phyloP scores from a whole-genome alignment of 2,329 filamentous ascomycete genomes.

The Pyricularia grisea region DNA sequence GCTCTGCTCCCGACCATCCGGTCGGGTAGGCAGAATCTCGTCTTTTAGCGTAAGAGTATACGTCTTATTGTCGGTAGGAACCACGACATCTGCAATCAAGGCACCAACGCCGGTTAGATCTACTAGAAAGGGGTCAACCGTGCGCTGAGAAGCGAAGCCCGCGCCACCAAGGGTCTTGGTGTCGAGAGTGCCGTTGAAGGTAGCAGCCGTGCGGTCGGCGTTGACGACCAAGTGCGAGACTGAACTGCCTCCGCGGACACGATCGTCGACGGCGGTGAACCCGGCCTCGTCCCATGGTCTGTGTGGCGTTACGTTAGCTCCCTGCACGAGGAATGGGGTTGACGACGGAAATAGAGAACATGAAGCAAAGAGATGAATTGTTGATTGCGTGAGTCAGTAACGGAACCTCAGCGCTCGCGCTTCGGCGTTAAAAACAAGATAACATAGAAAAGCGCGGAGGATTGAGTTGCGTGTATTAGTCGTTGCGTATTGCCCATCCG shows the following conservation, averaged over 20 bases:
- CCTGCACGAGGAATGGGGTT: not conserved
- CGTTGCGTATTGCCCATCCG: not conserved
- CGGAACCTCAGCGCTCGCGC: not conserved
- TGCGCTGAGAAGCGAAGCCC: slow-evolving; percentile 74
- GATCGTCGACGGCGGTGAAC: slow-evolving; percentile 66
- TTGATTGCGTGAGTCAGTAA: not conserved
- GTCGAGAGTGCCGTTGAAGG: slow-evolving; percentile 64
- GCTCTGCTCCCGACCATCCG: slow-evolving; percentile 61
- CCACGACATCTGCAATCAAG: slow-evolving; percentile 33
- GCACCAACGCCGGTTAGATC: slow-evolving; percentile 27
- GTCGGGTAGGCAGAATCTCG: slow-evolving; percentile 43
- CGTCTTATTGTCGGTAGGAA: slow-evolving; percentile 53
- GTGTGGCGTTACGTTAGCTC: not conserved
- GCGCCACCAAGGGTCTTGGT: slow-evolving; percentile 68
- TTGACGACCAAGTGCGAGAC: slow-evolving; percentile 35
- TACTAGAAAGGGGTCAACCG: slow-evolving; percentile 23
- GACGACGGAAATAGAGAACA: not conserved
- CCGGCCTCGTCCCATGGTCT: slow-evolving; percentile 3
- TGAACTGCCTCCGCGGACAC: slow-evolving; percentile 66
- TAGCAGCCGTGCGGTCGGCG: slow-evolving; percentile 25
- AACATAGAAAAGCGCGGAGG: not conserved
- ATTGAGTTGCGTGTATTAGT: not conserved
- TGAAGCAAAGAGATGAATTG: not conserved
- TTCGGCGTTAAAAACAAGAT: not conserved
- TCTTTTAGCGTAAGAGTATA: slow-evolving; percentile 75